phyloP scores from a whole-genome alignment of 345 rosid genomes.

The Euclidium syriacum region DNA sequence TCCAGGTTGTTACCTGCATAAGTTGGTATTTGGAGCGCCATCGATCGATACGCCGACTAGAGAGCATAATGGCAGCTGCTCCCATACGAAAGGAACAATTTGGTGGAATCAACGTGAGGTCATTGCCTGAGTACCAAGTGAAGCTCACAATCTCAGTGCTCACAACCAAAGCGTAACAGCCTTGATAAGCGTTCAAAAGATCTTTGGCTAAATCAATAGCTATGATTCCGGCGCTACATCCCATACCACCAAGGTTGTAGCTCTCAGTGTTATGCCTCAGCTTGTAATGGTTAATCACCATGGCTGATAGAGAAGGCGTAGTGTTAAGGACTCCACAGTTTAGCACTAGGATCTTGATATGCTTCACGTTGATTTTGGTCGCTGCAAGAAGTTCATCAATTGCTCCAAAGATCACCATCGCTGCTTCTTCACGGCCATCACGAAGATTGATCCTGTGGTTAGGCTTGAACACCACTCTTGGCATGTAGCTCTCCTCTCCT shows the following conservation, averaged over 20 bases:
- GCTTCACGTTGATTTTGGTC: constrained; percentile 44
- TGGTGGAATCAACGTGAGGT: constrained; percentile 52
- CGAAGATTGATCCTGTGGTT: constrained; percentile 35
- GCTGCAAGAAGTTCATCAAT: constrained; percentile 51
- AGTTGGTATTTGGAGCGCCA: constrained; percentile 60
- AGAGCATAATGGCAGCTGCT: constrained; percentile 64
- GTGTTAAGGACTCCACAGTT: constrained; percentile 71
- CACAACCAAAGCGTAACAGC: constrained; percentile 55
- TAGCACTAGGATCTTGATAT: constrained; percentile 50
- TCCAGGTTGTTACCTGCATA: constrained; percentile 34
- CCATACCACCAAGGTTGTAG: constrained; percentile 84
- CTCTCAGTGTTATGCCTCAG: constrained; percentile 52
- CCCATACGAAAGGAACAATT: constrained; percentile 78
- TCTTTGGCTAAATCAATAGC: constrained; percentile 63
- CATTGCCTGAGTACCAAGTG: constrained; percentile 61
- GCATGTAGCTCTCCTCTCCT: constrained; percentile 70
- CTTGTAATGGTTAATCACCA: constrained; percentile 71
- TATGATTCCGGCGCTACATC: constrained; percentile 69
- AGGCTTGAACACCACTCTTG: constrained; percentile 44
- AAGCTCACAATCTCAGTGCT: constrained; percentile 60
- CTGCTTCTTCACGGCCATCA: constrained; percentile 69
- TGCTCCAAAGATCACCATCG: constrained; percentile 59
- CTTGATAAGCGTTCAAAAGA: constrained; percentile 46
- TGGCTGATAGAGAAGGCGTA: constrained; percentile 61
- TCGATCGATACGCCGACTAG: constrained; percentile 46